A percentile compares a stretch with the other conserved stretches of the same genome.
Evolutionary conservation across 805 yeast genomes (phyloP).

Genomic region (Dipodascopsis tothii): DNA sequence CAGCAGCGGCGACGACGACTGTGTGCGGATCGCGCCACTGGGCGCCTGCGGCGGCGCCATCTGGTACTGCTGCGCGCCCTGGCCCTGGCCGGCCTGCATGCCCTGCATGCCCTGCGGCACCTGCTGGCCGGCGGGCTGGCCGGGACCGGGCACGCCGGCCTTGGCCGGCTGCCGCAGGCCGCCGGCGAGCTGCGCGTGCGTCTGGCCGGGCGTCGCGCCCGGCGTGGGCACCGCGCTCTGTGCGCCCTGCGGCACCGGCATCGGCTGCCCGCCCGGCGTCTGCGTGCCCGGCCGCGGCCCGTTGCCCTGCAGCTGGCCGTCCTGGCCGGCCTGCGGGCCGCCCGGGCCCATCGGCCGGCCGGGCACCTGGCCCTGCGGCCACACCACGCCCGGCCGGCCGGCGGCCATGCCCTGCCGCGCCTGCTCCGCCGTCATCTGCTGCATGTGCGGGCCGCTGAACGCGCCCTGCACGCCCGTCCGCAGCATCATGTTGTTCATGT

Average conservation of each 20-base stretch:
- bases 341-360: too few species aligned
- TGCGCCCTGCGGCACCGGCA: slow-evolving; percentile 1
- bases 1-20: slow-evolving; percentile 16
- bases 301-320: slow-evolving; percentile 2
- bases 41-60: slow-evolving; percentile 22
- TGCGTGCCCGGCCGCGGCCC: too few species aligned
- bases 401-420: slow-evolving; percentile 7
- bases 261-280: slow-evolving; percentile 5
- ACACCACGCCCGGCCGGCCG: slow-evolving; percentile 6
- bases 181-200: not conserved
- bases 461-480: slow-evolving; percentile 12
- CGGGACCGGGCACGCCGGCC: slow-evolving; percentile 9
- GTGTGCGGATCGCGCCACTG: slow-evolving; percentile 5
- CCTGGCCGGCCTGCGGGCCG: too few species aligned
- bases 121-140: slow-evolving; percentile 1
- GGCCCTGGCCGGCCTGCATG: not conserved
- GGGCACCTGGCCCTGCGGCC: slow-evolving; percentile 11
- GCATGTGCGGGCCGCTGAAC: slow-evolving; percentile 7
- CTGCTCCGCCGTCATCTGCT: slow-evolving; percentile 9
- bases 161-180: slow-evolving; percentile 5
- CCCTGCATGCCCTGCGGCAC: slow-evolving; percentile 1
- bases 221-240: not conserved
- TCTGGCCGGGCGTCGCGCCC: not conserved
- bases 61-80: slow-evolving; percentile 11
- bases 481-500: slow-evolving; percentile 15